Base-by-base conservation (phyloP, 768 basidiomycete species). In the Amanita jacksonii region DNA sequence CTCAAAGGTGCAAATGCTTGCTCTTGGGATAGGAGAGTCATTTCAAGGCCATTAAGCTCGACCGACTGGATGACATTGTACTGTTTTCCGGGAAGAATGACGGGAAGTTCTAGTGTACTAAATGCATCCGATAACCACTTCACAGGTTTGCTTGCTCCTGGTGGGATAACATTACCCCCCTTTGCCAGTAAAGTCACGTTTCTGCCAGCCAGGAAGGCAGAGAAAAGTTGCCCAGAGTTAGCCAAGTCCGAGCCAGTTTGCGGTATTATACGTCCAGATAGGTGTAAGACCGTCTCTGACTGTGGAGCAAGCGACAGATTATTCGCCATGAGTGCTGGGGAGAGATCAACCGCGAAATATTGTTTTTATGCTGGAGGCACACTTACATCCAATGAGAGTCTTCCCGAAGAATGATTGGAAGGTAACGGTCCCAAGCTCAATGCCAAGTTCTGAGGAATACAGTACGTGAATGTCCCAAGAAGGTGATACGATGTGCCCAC, bases 111-210 rank as follows among this genome's bases (percentile, higher is more conserved):
- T 25, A 85, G 61, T 4, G 79, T 76, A 61, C 78, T 69, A 64
- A 85, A 85, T 4, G 83, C 82, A n/a, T 72, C 66, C 36, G 72
- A 80, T 31, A 86, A 57, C 83, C 82, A 85, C 3, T 59, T 57
- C 10, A 85, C 77, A 0, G 73, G 63, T 16, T 59, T 60, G 45
- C 59, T 62, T 1, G 76, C 63, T 18, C 77, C 79, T 8, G 62
- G 57, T 10, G 82, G 79, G 41, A 76, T 73, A 5, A 84, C 80
- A 13, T 74, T 73, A 27, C 74, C 62, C 18, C 83, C 82, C 20
- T 65, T 67, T 10, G 79, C 75, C 20, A 65, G 60, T 36, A 85
- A 64, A 0, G 79, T 80, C 48, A 75, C 70, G 46, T 84, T 81
- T 48, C 77, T 57, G 3, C 76, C 82, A 13, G 73, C 69, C 43